Conservation (phyloP, 805 yeast species). For the Yueomyces sinensis region DNA sequence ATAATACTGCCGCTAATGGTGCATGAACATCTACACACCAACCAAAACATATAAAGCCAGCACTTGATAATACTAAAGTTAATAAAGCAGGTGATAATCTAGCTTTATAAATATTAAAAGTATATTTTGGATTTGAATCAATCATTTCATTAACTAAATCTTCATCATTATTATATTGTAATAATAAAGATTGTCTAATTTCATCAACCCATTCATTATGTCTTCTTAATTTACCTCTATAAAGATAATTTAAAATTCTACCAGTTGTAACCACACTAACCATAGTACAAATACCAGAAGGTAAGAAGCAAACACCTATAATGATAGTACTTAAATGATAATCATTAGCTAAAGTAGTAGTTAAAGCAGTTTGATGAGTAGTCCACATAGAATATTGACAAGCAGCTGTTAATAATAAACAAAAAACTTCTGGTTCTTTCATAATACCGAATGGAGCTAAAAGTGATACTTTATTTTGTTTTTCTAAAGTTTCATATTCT, state of each 20-base stretch:
- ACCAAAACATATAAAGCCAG: conserved; percentile 42
- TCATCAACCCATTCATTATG: conserved; percentile 13
- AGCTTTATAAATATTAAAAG: conserved; percentile 42
- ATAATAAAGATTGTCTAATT: conserved; percentile 7
- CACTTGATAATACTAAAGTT: conserved; percentile 29
- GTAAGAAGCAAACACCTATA: conserved; percentile 61
- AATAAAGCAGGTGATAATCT: conserved; percentile 35
- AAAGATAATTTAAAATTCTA: conserved; percentile 35
- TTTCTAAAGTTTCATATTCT: conserved; percentile 20
- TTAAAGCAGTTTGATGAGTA: conserved; percentile 49
- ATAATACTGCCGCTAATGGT: conserved; percentile 40
- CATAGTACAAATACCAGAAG: conserved; percentile 59
- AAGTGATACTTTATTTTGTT: conserved; percentile 14
- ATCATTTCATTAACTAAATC: conserved; percentile 10
- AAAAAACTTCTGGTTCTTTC: conserved; percentile 30
- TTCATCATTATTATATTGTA: conserved; percentile 10
- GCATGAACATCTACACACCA: conserved; percentile 51
- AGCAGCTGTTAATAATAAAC: conserved; percentile 43
- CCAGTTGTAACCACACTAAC: conserved; percentile 51
- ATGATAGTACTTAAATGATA: conserved; percentile 41
- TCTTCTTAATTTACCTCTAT: conserved; percentile 12
- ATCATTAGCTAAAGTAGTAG: conserved; percentile 35
- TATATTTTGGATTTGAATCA: conserved; percentile 18
- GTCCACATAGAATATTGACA: conserved; percentile 61
- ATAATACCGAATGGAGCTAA: conserved; percentile 33